Conservation (phyloP, 2,329 filamentous ascomycete genomes). For the Helotiales sp. region DNA sequence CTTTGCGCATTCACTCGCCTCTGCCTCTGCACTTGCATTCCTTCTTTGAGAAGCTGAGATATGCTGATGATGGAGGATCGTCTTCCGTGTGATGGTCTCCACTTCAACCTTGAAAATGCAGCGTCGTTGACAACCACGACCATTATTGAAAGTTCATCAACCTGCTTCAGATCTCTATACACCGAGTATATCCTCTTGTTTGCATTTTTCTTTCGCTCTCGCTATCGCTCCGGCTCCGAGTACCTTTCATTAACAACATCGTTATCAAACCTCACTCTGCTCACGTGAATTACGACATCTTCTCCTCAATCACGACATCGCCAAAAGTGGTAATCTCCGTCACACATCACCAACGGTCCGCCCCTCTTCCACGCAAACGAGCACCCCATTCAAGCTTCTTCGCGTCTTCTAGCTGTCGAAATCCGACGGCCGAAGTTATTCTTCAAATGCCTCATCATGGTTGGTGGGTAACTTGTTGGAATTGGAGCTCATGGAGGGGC, state of each 20-base stretch:
- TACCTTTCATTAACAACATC: background rate
- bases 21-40: background rate
- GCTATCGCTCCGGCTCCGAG: no score
- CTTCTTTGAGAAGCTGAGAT: background rate
- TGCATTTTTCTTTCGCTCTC: background rate
- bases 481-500: background rate
- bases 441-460: background rate
- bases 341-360: slow-evolving; percentile 8
- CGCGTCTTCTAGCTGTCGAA: background rate
- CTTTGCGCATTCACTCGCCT: background rate
- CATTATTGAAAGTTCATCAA: background rate
- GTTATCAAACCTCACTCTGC: background rate
- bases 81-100: background rate
- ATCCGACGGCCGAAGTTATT: background rate
- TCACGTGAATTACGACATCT: slow-evolving; percentile 18
- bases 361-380: background rate
- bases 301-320: slow-evolving; percentile 24
- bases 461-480: slow-evolving; percentile 1
- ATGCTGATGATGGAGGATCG: background rate
- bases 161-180: background rate
- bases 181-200: background rate
- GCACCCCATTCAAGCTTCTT: background rate
- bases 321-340: slow-evolving; percentile 16
- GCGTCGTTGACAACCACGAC: background rate
- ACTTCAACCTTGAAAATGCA: background rate